Evolutionary conservation across 257 asterid genomes (phyloP).

Genomic region (Jacaranda mimosifolia): DNA sequence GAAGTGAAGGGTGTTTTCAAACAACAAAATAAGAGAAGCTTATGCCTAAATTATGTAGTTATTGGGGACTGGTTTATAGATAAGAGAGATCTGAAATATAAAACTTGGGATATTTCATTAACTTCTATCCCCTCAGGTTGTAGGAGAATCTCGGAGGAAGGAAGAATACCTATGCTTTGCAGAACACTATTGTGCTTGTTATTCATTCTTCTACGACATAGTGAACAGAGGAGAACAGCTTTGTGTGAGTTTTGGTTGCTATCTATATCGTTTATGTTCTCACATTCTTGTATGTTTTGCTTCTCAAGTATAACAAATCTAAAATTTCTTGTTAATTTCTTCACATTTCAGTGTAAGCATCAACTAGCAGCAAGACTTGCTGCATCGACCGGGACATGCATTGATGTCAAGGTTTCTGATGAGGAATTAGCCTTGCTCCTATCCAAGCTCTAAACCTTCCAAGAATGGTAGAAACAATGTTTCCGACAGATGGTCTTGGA

Average conservation of each 20-base stretch:
- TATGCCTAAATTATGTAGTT: no score
- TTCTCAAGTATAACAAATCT: not conserved
- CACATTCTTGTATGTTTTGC: not conserved
- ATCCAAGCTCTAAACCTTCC: conserved; percentile 53
- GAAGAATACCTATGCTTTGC: conserved; percentile 90
- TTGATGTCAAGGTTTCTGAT: conserved; percentile 70
- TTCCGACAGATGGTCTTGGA: conserved; percentile 15
- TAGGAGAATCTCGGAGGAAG: conserved; percentile 86
- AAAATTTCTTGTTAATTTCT: not conserved
- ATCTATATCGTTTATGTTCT: not conserved
- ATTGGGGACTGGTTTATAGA: not conserved
- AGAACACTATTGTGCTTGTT: conserved; percentile 80
- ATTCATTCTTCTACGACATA: conserved; percentile 91
- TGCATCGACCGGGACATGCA: conserved; percentile 66
- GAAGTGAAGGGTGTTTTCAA: no score
- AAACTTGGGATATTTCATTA: not conserved
- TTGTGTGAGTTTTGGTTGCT: conserved; percentile 59
- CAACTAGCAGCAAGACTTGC: conserved; percentile 96
- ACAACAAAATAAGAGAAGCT: no score
- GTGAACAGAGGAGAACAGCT: conserved; percentile 95
- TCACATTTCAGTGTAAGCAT: conserved; percentile 80
- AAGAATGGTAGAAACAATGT: conserved; percentile 27
- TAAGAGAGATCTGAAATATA: not conserved
- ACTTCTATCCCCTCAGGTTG: conserved; percentile 53
- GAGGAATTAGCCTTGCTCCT: conserved; percentile 79